Percentiles rank a stretch among this genome's conserved stretches.
Conservation (phyloP, 139 green algal species). For the Chlorella ohadii region DNA sequence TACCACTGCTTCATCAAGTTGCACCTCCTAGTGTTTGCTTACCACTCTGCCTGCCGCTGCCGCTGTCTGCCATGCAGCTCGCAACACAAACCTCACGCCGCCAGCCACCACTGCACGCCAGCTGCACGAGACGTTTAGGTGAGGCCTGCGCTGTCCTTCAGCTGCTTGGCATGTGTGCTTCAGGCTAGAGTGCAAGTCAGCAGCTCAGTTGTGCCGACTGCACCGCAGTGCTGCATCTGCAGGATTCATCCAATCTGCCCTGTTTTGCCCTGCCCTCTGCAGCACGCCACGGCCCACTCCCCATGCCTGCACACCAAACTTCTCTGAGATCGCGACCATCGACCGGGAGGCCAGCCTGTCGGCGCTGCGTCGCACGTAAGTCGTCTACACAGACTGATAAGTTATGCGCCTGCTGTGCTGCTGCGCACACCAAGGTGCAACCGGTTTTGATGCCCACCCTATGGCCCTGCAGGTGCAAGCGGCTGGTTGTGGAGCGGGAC, state of each 20-base stretch:
- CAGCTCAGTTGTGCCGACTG: too few species aligned
- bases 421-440: too few species aligned
- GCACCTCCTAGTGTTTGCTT: too few species aligned
- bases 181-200: too few species aligned
- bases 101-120: not conserved
- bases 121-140: slow-evolving; percentile 26
- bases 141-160: not conserved
- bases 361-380: slow-evolving; percentile 8
- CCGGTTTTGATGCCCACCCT: too few species aligned
- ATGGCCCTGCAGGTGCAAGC: slow-evolving; percentile 18
- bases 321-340: not conserved
- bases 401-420: too few species aligned
- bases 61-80: not conserved
- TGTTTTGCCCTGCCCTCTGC: not conserved
- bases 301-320: not conserved
- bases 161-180: too few species aligned
- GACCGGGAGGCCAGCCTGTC: slow-evolving; percentile 9
- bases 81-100: not conserved
- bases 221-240: too few species aligned
- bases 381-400: too few species aligned
- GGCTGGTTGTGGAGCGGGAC: slow-evolving; percentile 13
- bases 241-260: too few species aligned
- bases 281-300: slow-evolving; percentile 15
- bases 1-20: too few species aligned
- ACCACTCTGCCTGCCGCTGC: too few species aligned